Conservation (phyloP, 2,329 filamentous ascomycete genomes). For the Meredithiella fracta region DNA sequence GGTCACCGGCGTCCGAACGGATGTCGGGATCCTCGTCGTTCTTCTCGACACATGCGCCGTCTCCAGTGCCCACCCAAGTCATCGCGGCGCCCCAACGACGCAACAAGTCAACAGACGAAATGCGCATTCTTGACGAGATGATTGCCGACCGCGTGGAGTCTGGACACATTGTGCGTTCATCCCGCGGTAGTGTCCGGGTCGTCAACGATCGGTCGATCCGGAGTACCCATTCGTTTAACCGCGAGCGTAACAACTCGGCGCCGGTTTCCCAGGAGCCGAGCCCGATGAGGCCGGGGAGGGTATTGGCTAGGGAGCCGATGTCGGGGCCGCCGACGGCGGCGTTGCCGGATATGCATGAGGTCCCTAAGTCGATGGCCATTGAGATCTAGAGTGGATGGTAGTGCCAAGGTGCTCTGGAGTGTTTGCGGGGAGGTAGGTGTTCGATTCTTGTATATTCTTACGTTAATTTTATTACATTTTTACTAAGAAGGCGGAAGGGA, state of each 20-base stretch:
- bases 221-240: conserved; percentile 3
- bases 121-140: conserved; percentile 95
- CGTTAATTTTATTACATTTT: neutral
- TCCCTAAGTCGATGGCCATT: conserved; percentile 5
- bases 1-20: conserved; percentile 18
- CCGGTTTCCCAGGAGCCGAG: conserved; percentile 10
- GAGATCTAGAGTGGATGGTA: neutral
- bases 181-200: conserved; percentile 46
- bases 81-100: conserved; percentile 26
- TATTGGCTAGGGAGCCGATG: neutral
- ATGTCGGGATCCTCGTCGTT: conserved; percentile 21
- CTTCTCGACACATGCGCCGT: conserved; percentile 18
- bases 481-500: neutral
- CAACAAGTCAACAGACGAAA: conserved; percentile 66
- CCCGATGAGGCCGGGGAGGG: conserved; percentile 3
- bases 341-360: conserved; percentile 5
- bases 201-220: conserved; percentile 11
- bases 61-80: conserved; percentile 17
- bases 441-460: conserved; percentile 5
- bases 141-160: conserved; percentile 73
- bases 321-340: neutral
- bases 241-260: conserved; percentile 7
- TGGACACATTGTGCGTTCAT: conserved; percentile 51
- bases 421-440: neutral
- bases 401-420: neutral